phyloP scores from a whole-genome alignment of 2,329 filamentous ascomycete genomes.

The Alternaria angustiovoidea region DNA sequence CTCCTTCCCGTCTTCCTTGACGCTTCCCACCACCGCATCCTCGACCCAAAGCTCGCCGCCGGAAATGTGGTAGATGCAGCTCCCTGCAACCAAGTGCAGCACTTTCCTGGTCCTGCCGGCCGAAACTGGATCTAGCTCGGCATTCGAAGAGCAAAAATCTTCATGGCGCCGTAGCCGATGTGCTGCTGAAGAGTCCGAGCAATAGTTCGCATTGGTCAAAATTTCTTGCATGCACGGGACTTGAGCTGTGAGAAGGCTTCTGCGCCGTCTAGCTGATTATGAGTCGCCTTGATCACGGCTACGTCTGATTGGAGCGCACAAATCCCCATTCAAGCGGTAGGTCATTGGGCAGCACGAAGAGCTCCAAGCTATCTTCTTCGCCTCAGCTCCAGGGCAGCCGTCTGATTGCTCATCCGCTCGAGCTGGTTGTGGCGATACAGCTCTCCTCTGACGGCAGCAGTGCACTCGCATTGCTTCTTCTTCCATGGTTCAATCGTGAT shows the following conservation, averaged over 20 bases:
- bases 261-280: constrained; percentile 16
- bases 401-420: constrained; percentile 18
- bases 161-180: constrained; percentile 15
- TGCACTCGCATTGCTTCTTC: constrained; percentile 5
- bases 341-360: constrained; percentile 22
- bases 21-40: background rate
- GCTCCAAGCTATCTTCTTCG: constrained; percentile 18
- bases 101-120: constrained; percentile 10
- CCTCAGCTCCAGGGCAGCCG: constrained; percentile 15
- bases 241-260: constrained; percentile 11
- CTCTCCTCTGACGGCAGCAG: constrained; percentile 8
- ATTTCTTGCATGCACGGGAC: constrained; percentile 14
- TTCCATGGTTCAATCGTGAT: constrained; percentile 9
- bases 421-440: constrained; percentile 20
- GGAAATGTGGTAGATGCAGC: constrained; percentile 3
- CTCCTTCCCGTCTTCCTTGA: background rate
- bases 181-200: constrained; percentile 8
- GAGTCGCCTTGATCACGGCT: constrained; percentile 10
- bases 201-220: constrained; percentile 12
- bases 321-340: constrained; percentile 10
- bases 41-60: background rate
- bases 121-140: constrained; percentile 15
- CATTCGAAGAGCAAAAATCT: constrained; percentile 15
- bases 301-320: constrained; percentile 20
- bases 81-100: constrained; percentile 10